Evolutionary conservation across 2,329 filamentous ascomycete species (phyloP).

Genomic region (Aspergillus persii): DNA sequence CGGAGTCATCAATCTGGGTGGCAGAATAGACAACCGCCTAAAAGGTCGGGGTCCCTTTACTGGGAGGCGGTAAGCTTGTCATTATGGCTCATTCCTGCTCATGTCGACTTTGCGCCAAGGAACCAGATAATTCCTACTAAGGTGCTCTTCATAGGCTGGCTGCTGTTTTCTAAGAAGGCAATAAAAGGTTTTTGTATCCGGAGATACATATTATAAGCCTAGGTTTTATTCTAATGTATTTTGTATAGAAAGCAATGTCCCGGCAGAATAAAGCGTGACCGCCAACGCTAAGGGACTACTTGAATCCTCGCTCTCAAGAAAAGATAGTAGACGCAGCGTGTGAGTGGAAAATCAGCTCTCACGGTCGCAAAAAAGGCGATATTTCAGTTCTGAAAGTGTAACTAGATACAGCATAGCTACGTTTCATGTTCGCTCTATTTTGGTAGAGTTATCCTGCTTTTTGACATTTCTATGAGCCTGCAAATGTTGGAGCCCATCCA

Average conservation of each 20-base stretch:
- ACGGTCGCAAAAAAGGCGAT: not conserved
- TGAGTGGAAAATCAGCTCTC: not conserved
- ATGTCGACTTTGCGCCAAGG: not conserved
- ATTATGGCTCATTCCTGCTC: not conserved
- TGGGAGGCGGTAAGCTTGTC: not conserved
- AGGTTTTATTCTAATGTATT: too few species aligned
- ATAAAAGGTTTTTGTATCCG: too few species aligned
- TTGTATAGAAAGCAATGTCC: not conserved
- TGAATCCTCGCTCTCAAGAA: not conserved
- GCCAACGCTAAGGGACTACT: not conserved
- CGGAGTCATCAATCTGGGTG: not conserved
- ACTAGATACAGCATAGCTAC: accelerated
- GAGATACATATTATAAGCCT: too few species aligned
- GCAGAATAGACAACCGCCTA: not conserved
- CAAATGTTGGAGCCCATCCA: not conserved
- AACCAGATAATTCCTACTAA: not conserved
- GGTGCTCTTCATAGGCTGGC: not conserved
- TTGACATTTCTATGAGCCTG: not conserved
- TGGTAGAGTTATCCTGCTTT: not conserved
- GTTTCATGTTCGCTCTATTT: not conserved
- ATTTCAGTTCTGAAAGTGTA: not conserved
- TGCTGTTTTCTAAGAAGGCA: too few species aligned
- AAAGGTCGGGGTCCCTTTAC: not conserved
- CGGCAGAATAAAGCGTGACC: not conserved
- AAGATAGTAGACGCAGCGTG: not conserved